Conservation (phyloP, 2,329 filamentous ascomycete genomes). For the Colletotrichum brevisporum region DNA sequence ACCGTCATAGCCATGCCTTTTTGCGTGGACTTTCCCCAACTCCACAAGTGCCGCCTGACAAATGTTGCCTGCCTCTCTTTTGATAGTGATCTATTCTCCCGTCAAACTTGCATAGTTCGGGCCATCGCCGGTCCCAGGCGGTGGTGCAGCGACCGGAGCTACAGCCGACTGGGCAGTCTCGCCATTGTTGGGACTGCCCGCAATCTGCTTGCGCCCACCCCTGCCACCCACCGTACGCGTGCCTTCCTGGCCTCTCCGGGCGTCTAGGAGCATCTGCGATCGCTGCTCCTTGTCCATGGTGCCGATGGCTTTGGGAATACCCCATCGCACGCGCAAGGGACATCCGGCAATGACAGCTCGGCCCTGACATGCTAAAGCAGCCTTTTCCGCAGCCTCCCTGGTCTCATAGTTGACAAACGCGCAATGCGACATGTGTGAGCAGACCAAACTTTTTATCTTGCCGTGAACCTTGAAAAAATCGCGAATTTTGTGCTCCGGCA, state of each 20-base stretch:
- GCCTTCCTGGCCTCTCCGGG: constrained; percentile 59
- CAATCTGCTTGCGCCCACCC: constrained; percentile 35
- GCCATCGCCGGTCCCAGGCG: constrained; percentile 78
- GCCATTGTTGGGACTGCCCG: constrained; percentile 7
- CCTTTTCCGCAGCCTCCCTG: constrained; percentile 86
- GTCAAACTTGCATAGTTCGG: constrained; percentile 85
- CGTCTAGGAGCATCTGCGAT: constrained; percentile 84
- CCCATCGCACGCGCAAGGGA: constrained; percentile 92
- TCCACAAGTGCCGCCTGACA: constrained; percentile 21
- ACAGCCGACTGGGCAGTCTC: constrained; percentile 34
- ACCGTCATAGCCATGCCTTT: background rate
- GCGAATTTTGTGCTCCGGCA: constrained; percentile 92
- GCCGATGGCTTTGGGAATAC: constrained; percentile 90
- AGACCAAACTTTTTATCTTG: constrained; percentile 91
- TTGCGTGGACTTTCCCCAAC: constrained; percentile 19
- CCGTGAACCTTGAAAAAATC: constrained; percentile 92
- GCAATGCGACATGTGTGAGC: constrained; percentile 96
- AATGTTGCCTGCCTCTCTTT: constrained; percentile 6
- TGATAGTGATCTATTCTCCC: constrained; percentile 73
- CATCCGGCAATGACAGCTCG: constrained; percentile 92
- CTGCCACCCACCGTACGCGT: constrained; percentile 45
- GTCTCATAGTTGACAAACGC: constrained; percentile 96
- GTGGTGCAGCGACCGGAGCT: constrained; percentile 78
- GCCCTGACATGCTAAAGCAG: constrained; percentile 87
- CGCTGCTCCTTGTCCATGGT: constrained; percentile 91